These are phyloP conservation scores for Tetracladium marchalianum DNA, from an alignment of 495 filamentous ascomycete genomes.

Conservation along the genomic window DNA sequence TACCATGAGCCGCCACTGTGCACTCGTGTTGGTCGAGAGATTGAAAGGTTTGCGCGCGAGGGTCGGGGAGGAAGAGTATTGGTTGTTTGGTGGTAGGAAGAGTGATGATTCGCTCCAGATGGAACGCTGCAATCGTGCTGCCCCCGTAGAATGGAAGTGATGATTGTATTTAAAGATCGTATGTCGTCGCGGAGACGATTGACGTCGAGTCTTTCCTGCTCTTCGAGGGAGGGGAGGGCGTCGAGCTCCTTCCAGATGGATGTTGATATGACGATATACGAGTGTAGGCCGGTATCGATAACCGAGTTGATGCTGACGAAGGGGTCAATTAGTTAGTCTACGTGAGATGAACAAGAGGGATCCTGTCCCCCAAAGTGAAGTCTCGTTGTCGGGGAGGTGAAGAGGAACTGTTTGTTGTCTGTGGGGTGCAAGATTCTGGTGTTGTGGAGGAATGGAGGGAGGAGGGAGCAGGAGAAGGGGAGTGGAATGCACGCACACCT, in stretches of 20 bases:
- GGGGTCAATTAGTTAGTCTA: constrained; percentile 3
- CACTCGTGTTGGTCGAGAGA: background rate
- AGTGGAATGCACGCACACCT: constrained; percentile 1
- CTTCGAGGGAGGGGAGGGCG: too few relatives aligned
- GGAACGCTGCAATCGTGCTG: background rate
- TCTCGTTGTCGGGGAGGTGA: constrained; percentile 3
- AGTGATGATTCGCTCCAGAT: background rate
- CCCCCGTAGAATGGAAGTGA: background rate
- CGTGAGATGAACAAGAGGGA: background rate
- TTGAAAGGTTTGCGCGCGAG: too few relatives aligned
- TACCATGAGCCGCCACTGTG: constrained; percentile 14
- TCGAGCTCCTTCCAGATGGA: too few relatives aligned
- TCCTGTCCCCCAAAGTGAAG: background rate
- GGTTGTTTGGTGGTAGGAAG: constrained; percentile 1
- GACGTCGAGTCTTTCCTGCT: too few relatives aligned
- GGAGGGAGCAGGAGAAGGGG: constrained; percentile 14
- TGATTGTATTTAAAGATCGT: background rate
- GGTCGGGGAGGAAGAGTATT: background rate
- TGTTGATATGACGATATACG: too few relatives aligned
- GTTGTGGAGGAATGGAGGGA: constrained; percentile 8
- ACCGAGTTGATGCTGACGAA: constrained; percentile 4
- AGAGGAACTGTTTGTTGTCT: constrained; percentile 8
- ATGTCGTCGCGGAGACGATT: background rate
- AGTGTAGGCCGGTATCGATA: background rate
- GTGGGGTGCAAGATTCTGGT: background rate